These are phyloP conservation scores for Daldinia decipiens DNA, from an alignment of 495 filamentous ascomycete genomes.

Conservation along the genomic window DNA sequence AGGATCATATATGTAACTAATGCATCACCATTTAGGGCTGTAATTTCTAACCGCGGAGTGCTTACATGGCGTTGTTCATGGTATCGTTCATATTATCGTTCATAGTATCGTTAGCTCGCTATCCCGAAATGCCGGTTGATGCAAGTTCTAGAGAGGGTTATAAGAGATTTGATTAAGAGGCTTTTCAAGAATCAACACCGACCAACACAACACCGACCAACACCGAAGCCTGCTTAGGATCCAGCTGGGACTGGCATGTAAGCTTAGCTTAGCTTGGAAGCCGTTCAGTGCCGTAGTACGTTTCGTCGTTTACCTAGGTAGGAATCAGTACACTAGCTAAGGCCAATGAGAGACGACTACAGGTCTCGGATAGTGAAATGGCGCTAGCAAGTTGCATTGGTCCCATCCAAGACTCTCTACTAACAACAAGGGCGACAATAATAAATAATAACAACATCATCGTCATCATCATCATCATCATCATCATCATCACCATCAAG, in stretches of 20 bases:
- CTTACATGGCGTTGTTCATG: neutral
- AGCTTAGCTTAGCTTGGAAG: constrained; percentile 14
- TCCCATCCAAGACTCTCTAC: constrained; percentile 28
- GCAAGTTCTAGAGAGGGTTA: constrained; percentile 5
- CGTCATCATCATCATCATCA: constrained; percentile 25
- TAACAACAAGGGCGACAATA: constrained; percentile 21
- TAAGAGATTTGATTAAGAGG: constrained; percentile 9
- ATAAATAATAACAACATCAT: constrained; percentile 34
- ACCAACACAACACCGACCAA: neutral
- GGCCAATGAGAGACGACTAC: constrained; percentile 26
- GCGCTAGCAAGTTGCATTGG: constrained; percentile 35
- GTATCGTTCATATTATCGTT: constrained; percentile 8
- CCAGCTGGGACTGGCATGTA: constrained; percentile 31
- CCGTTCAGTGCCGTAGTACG: constrained; percentile 29
- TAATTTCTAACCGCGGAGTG: neutral
- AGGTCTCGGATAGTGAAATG: constrained; percentile 42
- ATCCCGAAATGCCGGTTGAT: constrained; percentile 7
- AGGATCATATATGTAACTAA: constrained; percentile 29
- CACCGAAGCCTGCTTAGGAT: neutral
- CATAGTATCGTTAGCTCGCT: constrained; percentile 5
- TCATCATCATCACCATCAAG: constrained; percentile 25
- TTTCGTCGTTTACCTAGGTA: constrained; percentile 27
- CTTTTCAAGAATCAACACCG: constrained; percentile 3
- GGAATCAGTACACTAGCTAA: constrained; percentile 10
- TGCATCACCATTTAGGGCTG: constrained; percentile 31